These are phyloP conservation scores for Debaryomycetaceae sp. DNA, from an alignment of 1,139 yeast species.

Conservation along the genomic window DNA sequence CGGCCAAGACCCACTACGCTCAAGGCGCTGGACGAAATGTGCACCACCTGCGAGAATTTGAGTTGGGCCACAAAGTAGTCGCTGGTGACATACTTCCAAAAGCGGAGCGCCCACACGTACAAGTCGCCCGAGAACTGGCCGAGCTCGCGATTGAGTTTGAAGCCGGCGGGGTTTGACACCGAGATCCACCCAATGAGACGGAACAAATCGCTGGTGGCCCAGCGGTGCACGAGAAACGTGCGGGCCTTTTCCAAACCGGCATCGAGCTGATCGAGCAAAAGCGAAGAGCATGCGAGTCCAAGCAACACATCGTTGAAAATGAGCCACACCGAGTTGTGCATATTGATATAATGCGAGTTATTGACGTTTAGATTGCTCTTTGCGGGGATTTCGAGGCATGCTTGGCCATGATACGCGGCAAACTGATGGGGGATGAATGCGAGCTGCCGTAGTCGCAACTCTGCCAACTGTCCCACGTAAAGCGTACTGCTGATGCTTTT, in stretches of 20 bases:
- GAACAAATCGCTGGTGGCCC: constrained; percentile 26
- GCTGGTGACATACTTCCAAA: constrained; percentile 37
- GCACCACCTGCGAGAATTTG: constrained; percentile 1
- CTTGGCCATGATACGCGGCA: constrained; percentile 35
- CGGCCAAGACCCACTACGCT: constrained; percentile 4
- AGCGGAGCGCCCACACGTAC: constrained; percentile 71
- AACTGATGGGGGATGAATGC: constrained; percentile 79
- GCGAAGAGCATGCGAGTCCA: constrained; percentile 51
- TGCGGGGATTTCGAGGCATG: background rate
- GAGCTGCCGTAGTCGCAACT: constrained; percentile 65
- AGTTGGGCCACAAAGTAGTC: constrained; percentile 6
- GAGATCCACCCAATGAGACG: constrained; percentile 63
- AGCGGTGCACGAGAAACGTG: constrained; percentile 19
- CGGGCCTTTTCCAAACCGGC: constrained; percentile 24
- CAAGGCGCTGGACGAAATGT: no score
- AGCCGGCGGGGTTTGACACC: constrained; percentile 80
- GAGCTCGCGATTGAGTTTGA: constrained; percentile 79
- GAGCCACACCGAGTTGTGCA: constrained; percentile 85
- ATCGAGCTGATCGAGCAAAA: constrained; percentile 35
- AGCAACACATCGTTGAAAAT: constrained; percentile 70
- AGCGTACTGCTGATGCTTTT: constrained; percentile 26
- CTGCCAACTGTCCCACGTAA: constrained; percentile 67
- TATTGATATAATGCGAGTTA: constrained; percentile 70
- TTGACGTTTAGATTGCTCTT: constrained; percentile 24
- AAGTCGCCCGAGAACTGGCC: constrained; percentile 82